These are phyloP conservation scores for Henningerozyma blattae DNA, from an alignment of 805 yeast genomes.

Conservation along the genomic window DNA sequence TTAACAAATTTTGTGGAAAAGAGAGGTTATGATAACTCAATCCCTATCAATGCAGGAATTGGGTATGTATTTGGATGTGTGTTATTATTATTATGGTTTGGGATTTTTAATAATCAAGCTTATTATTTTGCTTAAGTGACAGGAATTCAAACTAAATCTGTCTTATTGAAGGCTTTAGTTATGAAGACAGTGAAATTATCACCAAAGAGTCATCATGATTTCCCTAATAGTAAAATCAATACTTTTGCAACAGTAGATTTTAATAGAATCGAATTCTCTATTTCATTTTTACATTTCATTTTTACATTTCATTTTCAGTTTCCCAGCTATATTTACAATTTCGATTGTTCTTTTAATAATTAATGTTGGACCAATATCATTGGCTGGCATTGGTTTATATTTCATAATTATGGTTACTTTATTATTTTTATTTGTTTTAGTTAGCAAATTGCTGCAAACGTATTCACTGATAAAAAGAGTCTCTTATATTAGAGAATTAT, in stretches of 20 bases:
- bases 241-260: constrained; percentile 73
- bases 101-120: constrained; percentile 43
- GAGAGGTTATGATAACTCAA: constrained; percentile 31
- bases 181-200: constrained; percentile 55
- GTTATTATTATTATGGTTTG: constrained; percentile 36
- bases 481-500: constrained; percentile 59
- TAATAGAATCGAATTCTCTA: constrained; percentile 67
- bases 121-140: constrained; percentile 47
- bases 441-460: constrained; percentile 43
- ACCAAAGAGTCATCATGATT: constrained; percentile 42
- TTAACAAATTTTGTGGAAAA: constrained; percentile 52
- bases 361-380: constrained; percentile 59
- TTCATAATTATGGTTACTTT: constrained; percentile 30
- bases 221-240: constrained; percentile 59
- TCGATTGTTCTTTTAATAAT: constrained; percentile 50
- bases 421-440: constrained; percentile 39
- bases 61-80: constrained; percentile 67
- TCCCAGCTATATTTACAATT: constrained; percentile 47
- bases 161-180: constrained; percentile 56
- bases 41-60: constrained; percentile 44
- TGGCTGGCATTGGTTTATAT: constrained; percentile 54
- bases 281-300: constrained; percentile 53
- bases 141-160: constrained; percentile 63
- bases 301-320: constrained; percentile 49
- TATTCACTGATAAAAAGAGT: constrained; percentile 68